Evolutionary conservation across 2,329 filamentous ascomycete species (phyloP).

Genomic region (Biscogniauxia mediterranea): DNA sequence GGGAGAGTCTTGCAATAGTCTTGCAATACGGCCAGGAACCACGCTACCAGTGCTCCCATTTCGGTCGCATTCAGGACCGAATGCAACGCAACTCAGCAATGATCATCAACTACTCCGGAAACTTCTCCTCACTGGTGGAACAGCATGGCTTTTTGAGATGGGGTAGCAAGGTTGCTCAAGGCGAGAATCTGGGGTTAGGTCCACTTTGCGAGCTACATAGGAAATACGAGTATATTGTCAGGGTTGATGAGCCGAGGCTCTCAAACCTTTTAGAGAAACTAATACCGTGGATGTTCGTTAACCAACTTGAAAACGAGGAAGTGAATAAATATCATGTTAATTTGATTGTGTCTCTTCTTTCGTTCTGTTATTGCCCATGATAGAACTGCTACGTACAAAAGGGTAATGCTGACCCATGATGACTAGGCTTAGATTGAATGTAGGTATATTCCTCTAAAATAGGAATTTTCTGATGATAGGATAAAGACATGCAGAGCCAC

Average conservation of each 20-base stretch:
- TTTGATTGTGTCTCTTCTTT: too few species aligned
- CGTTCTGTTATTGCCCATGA: too few species aligned
- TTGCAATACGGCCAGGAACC: not conserved
- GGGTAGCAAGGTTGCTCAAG: slow-evolving; percentile 5
- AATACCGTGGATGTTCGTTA: too few species aligned
- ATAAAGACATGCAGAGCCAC: too few species aligned
- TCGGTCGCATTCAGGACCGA: slow-evolving; percentile 16
- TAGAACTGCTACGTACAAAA: too few species aligned
- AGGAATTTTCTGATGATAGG: too few species aligned
- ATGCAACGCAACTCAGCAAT: slow-evolving; percentile 11
- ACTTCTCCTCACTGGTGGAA: slow-evolving; percentile 24
- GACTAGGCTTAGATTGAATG: too few species aligned
- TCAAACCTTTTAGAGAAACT: too few species aligned
- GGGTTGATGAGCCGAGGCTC: not conserved
- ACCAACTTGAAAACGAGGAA: too few species aligned
- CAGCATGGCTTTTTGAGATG: slow-evolving; percentile 8
- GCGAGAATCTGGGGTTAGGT: slow-evolving; percentile 6
- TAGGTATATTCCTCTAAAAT: too few species aligned
- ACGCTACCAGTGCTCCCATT: slow-evolving; percentile 2
- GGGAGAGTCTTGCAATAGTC: slow-evolving; percentile 7
- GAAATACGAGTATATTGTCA: not conserved
- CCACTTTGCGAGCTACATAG: slow-evolving; percentile 3
- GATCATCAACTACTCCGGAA: slow-evolving; percentile 4
- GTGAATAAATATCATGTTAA: too few species aligned
- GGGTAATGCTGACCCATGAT: too few species aligned